Evolutionary conservation across 129 eudicot genomes (phyloP), one percentile per base, ranked within the genome.

Genomic region (Helianthus tuberosus): DNA sequence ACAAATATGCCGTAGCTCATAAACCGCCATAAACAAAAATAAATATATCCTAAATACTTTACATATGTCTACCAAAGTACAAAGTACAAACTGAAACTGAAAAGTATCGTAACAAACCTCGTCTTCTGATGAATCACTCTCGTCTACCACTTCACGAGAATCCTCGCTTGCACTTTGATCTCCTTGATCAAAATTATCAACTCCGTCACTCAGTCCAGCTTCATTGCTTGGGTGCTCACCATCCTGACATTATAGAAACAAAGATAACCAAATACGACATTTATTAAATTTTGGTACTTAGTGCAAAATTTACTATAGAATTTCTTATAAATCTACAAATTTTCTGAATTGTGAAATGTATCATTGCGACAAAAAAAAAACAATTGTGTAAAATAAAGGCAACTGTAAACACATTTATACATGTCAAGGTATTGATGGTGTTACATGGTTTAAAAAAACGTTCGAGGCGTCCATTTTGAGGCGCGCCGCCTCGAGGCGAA

Each of bases 121-220:
- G 52, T 94, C 98, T 83, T 94, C 98, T 8, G 98, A 94, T 41
- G 98, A 94, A 88, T 94, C 98, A 84, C 98, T 94, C 85, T 93
- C 97, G 66, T 93, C 97, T 65, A 81, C 93, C 38, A 73, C 91
- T 74, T 84, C 85, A 53, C 86, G 83, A 15, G 91, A 81, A 74
- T 89, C 98, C 10, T 77, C 92, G 52, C 84, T 85, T 64, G 60
- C 87, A 79, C 89, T 84, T 23, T 58, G 69, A 77, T 78, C 80
- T 55, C 67, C 83, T 59, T 77, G 36, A 64, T 75, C 10, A 71
- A 5, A 36, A 81, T 67, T 72, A 72, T 80, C 69, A 52, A 23
- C 71, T 38, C 84, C 89, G 17, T 72, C 89, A 65, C 49, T 79
- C 41, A 74, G 57, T 14, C 57, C 87, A 75, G 72, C 86, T 25